phyloP scores from a whole-genome alignment of 2,329 filamentous ascomycete genomes.

The Neocatenulostroma microsporum region DNA sequence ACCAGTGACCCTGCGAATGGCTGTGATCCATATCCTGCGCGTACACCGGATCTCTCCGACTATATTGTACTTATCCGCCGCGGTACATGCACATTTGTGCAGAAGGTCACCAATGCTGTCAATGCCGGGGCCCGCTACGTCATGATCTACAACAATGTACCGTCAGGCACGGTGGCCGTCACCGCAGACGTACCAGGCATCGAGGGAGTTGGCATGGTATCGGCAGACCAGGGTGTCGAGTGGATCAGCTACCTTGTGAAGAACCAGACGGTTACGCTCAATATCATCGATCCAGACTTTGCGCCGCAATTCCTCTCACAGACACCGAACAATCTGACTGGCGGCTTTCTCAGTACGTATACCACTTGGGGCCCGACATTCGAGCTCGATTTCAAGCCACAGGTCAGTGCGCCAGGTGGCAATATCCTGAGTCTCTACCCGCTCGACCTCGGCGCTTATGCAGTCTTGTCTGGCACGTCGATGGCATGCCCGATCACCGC shows the following conservation, averaged over 20 bases:
- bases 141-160: slow-evolving; percentile 53
- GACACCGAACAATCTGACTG: slow-evolving; percentile 26
- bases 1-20: slow-evolving; percentile 42
- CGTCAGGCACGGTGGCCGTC: slow-evolving; percentile 13
- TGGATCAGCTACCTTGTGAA: slow-evolving; percentile 14
- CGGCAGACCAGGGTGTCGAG: slow-evolving; percentile 18
- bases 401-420: slow-evolving; percentile 50
- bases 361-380: slow-evolving; percentile 56
- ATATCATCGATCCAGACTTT: slow-evolving; percentile 18
- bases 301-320: slow-evolving; percentile 11
- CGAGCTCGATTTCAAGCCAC: slow-evolving; percentile 51
- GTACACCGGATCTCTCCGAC: slow-evolving; percentile 50
- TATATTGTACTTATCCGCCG: slow-evolving; percentile 54
- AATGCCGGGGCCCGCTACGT: slow-evolving; percentile 53
- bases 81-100: slow-evolving; percentile 49
- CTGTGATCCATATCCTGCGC: slow-evolving; percentile 46
- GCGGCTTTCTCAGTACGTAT: slow-evolving; percentile 47
- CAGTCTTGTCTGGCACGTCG: slow-evolving; percentile 49
- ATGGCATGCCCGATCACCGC: slow-evolving; percentile 54
- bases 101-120: slow-evolving; percentile 48
- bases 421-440: slow-evolving; percentile 53
- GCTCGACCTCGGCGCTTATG: slow-evolving; percentile 38
- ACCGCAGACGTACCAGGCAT: slow-evolving; percentile 13
- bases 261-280: slow-evolving; percentile 14
- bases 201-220: slow-evolving; percentile 19